Conservation (phyloP, 176 grass and related monocot genomes). For the Triticum monococcum region DNA sequence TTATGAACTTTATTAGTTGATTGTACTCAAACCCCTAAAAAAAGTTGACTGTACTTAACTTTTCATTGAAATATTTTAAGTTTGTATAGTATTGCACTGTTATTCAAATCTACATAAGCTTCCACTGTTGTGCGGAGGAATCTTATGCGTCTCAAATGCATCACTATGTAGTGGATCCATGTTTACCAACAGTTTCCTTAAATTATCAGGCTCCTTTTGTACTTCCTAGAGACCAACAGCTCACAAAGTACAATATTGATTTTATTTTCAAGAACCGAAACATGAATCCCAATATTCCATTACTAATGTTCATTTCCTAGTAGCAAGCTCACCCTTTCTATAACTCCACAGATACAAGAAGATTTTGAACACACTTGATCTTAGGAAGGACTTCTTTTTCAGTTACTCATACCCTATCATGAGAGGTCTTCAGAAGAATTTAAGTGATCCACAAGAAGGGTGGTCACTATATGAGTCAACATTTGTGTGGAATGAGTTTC, state of each 20-base stretch:
- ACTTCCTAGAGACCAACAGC: background rate
- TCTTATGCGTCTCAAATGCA: background rate
- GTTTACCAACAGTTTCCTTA: background rate
- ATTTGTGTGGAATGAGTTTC: constrained; percentile 94
- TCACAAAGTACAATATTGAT: background rate
- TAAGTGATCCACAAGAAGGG: constrained; percentile 50
- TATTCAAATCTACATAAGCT: constrained; percentile 1
- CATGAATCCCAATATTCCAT: background rate
- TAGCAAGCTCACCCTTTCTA: constrained; percentile 16
- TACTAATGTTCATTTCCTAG: background rate
- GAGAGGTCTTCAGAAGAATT: constrained; percentile 90
- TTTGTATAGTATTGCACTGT: background rate
- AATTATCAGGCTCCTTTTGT: background rate
- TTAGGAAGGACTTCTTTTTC: constrained; percentile 96
- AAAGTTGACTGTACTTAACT: background rate
- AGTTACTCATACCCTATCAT: constrained; percentile 89
- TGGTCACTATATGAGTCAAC: constrained; percentile 69
- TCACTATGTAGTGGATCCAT: background rate
- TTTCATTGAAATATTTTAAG: background rate
- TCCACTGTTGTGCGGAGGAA: background rate
- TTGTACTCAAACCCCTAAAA: background rate
- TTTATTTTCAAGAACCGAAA: background rate
- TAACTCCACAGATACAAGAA: constrained; percentile 76
- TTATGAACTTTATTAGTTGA: background rate
- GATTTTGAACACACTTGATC: constrained; percentile 73